These are phyloP conservation scores for Mycena olivaceomarginata DNA, from an alignment of 768 basidiomycete genomes.

Conservation along the genomic window DNA sequence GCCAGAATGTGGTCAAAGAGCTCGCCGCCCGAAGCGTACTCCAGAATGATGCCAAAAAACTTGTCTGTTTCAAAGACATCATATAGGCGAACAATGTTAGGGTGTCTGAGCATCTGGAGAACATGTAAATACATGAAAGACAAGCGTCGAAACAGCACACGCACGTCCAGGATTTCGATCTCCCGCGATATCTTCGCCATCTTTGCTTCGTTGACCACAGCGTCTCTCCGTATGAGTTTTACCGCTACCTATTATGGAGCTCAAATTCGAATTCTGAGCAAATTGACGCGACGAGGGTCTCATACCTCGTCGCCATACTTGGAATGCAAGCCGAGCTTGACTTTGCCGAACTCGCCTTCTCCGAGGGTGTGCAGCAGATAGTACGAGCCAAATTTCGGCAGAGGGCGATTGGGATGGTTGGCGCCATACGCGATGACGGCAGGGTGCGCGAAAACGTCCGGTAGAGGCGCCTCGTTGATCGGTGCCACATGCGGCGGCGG, in stretches of 20 bases:
- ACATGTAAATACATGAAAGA: slow-evolving; percentile 32
- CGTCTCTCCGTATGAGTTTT: slow-evolving; percentile 95
- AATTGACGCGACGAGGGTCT: no score
- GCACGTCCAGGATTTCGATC: slow-evolving; percentile 96
- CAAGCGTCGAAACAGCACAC: slow-evolving; percentile 51
- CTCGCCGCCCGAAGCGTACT: slow-evolving; percentile 98
- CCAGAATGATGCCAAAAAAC: slow-evolving; percentile 99
- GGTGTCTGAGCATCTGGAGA: slow-evolving; percentile 91
- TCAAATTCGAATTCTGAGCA: no score
- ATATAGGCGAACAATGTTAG: slow-evolving; percentile 98
- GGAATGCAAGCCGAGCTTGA: slow-evolving; percentile 95
- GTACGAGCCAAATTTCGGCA: slow-evolving; percentile 97
- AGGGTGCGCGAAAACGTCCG: slow-evolving; percentile 90
- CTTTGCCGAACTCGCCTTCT: slow-evolving; percentile 99
- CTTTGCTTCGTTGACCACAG: slow-evolving; percentile 88
- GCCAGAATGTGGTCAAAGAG: slow-evolving; percentile 99
- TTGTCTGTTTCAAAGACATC: slow-evolving; percentile 99
- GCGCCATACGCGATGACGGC: slow-evolving; percentile 87
- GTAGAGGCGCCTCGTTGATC: slow-evolving; percentile 61
- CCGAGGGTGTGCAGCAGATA: slow-evolving; percentile 96
- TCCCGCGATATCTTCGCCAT: slow-evolving; percentile 98
- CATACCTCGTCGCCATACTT: slow-evolving; percentile 93
- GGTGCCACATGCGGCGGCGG: slow-evolving; percentile 50
- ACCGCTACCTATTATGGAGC: slow-evolving; percentile 74
- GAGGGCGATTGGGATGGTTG: slow-evolving; percentile 87